Evolutionary conservation across 1,139 yeast genomes (phyloP), one percentile per base, ranked within the genome.

Genomic region (Diutina catenulata): DNA sequence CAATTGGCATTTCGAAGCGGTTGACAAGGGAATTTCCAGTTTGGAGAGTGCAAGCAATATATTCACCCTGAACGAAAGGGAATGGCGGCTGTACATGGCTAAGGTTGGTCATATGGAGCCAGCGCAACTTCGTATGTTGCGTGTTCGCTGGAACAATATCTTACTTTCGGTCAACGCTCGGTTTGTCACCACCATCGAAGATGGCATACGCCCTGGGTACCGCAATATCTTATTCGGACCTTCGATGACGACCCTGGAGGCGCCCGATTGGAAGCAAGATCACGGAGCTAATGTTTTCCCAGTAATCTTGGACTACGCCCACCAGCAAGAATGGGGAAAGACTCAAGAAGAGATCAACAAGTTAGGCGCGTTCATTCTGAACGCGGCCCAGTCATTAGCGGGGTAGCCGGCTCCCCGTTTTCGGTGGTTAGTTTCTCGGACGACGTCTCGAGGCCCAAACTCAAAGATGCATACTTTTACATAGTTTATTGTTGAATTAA

Each of bases 281-380:
- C 45, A 48, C 44, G 65, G 69, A 40, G 76, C 83, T 72, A 76
- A 79, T 55, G 68, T 84, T 3, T 83, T 82, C 50, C 95, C 97
- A 0, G 70, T 71, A 4, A 64, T 86, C 2, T 68, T 94, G 44
- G 94, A 86, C 50, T 75, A 74, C 2, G 52, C 81, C 33, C 63
- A 60, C 39, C 50, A 49, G 7, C 60, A 63, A 3, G 73, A 77
- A 45, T 70, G 72, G 68, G 62, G 55, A 0, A 55, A 50, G 25
- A 88, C 86, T 0, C 84, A 80, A 46, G 49, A 53, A 4, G 78
- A 75, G 44, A 56, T 84, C 3, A 60, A 70, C 37, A 49, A 57
- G 13, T 60, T 78, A 8, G 73, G 75, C 0, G 57, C 53, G 20
- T 38, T 60, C 39, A 45, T 35, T 5, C 15, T 15, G 23, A 19